A percentile compares a stretch with the other conserved stretches of the same genome.
phyloP scores from a whole-genome alignment of 352 stramenopile genomes.

The Phytopythium delawarense region DNA sequence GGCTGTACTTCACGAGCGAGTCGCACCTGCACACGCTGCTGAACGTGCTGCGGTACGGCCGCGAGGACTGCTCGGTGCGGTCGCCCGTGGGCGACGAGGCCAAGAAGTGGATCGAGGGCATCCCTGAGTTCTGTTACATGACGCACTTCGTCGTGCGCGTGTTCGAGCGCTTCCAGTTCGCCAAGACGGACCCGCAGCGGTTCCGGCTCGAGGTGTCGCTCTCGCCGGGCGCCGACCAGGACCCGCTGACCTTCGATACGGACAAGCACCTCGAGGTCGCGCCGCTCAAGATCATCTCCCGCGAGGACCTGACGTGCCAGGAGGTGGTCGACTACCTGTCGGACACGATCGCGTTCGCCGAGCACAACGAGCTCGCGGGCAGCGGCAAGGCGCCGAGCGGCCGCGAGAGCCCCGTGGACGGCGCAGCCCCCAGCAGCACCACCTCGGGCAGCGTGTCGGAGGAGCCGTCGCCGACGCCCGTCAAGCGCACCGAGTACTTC shows the following conservation, averaged over 20 bases:
- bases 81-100: slow-evolving; percentile 65
- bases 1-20: slow-evolving; percentile 99
- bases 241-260: slow-evolving; percentile 55
- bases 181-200: slow-evolving; percentile 57
- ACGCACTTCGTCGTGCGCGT: slow-evolving; percentile 99
- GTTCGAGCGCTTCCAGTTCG: slow-evolving; percentile 92
- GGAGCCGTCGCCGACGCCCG: slow-evolving; percentile 19
- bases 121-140: slow-evolving; percentile 98
- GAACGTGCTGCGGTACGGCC: slow-evolving; percentile 94
- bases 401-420: slow-evolving; percentile 21
- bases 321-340: slow-evolving; percentile 83
- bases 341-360: slow-evolving; percentile 68
- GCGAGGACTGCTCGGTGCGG: slow-evolving; percentile 50
- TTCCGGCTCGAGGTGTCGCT: slow-evolving; percentile 87
- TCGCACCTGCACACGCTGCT: slow-evolving; percentile 97
- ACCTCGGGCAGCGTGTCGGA: neutral
- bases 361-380: slow-evolving; percentile 49
- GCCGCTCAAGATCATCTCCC: slow-evolving; percentile 80
- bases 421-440: slow-evolving; percentile 4
- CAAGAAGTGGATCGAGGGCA: slow-evolving; percentile 84
- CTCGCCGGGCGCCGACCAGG: slow-evolving; percentile 68
- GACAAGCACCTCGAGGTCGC: slow-evolving; percentile 66
- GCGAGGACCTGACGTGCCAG: slow-evolving; percentile 76
- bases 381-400: slow-evolving; percentile 22
- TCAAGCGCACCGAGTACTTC: slow-evolving; percentile 53